Evolutionary conservation across 352 stramenopile species (phyloP), one percentile per base, ranked within the genome.

Genomic region (Phytophthora aleatoria): DNA sequence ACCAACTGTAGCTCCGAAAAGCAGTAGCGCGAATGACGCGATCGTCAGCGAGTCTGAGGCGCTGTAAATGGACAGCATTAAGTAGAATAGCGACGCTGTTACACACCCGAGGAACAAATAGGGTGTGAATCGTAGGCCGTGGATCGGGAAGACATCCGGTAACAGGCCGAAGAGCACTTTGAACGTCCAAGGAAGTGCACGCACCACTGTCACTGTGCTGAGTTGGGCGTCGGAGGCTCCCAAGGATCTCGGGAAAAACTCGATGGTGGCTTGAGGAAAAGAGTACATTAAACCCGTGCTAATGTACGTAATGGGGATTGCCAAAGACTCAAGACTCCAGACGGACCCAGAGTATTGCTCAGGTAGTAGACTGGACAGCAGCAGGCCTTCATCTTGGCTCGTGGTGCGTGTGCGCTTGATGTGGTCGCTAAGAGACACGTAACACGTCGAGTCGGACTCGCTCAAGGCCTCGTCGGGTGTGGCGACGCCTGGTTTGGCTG

Each of bases 301-400:
- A 27, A 93, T 85, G 61, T 95, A 93, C 35, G 83, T 90, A 57
- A 93, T 61, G 10, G 84, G 86, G 57, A 94, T 91, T 10, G 81
- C 84, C 30, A 91, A 35, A 6, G 76, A 83, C 48, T 81, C 68
- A 2, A 64, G 39, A 35, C 71, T 73, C 76, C 79, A 89, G 12
- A 94, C 61, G 9, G 85, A 92, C 5, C 57, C 57, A 39, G 52
- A 56, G 9, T 60, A 63, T 33, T 70, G 57, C 7, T 67, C 55
- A 2, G 62, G 67, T 3, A 75, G 41, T 4, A 71, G 41, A 43
- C 13, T 50, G 20, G 66, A 70, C 2, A 69, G 42, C 27, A 71
- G 24, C n/a, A 67, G 20, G 3, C 61, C 61, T 62, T 74, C 61
- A 26, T 71, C 61, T 43, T 64, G 64, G 20, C 61, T 69, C 20